Evolutionary conservation across 2,329 filamentous ascomycete genomes (phyloP), one percentile per base, ranked within the genome.

Genomic region (Dothiorella sarmentorum): DNA sequence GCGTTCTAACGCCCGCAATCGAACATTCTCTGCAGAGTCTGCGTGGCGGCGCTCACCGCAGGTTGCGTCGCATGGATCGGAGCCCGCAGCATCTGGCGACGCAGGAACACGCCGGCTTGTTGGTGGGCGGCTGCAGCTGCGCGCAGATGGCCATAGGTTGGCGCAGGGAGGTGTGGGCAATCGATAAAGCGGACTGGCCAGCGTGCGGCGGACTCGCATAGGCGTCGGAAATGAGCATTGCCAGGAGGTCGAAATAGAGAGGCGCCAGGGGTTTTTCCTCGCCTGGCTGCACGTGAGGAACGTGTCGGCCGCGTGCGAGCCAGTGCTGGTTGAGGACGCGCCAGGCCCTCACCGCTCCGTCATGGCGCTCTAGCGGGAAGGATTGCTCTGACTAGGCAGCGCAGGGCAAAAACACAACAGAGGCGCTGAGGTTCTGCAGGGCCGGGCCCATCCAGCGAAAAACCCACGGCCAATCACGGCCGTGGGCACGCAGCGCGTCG

Each of bases 1-100:
- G 52, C 37, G 52, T 56, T 56, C 40, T 56, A 44, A 56, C 49
- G 49, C 20, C 49, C 35, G 3, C 33, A 49, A 53, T 53, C 35
- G 49, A 53, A 53, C 49, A 53, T 53, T 53, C 49, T 26, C 49
- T 53, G 49, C 49, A 53, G 49, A 53, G 17, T 53, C 40, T 53
- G 49, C 45, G 45, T 31, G 29, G 7, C 26, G 7, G 29, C 45
- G 45, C 49, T 53, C 49, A 53, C 49, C 49, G 49, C 49, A 53
- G 49, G 49, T 53, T 53, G 49, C 35, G 10, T 18, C 20, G 47
- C 47, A 52, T 52, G 47, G 26, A 18, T 15, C 17, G 24, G 45
- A 29, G 20, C 29, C 22, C 29, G 22, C 18, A n/a, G 20, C 24
- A 17, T 15, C n/a, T n/a, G 18, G 22, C 24, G 18, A 26, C 38